phyloP scores from a whole-genome alignment of 169 alveolate species.

The Amoebophrya sp. region DNA sequence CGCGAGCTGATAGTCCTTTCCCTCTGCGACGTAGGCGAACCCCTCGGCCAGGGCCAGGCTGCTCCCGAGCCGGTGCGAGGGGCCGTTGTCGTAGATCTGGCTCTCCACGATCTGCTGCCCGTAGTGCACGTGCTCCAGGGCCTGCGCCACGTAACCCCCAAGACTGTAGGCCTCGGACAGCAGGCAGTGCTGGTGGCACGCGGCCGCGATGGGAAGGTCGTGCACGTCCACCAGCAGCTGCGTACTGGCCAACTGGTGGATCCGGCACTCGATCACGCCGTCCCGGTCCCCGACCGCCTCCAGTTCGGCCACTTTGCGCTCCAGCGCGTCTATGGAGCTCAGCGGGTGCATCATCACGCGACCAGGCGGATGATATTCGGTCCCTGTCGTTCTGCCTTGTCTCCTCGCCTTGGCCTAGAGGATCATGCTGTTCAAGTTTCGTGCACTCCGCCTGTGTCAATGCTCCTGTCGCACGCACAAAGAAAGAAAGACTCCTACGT shows the following conservation, averaged over 20 bases:
- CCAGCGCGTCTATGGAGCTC: not conserved
- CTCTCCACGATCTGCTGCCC: constrained; percentile 3
- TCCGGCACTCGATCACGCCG: constrained; percentile 8
- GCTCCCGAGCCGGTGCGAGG: not conserved
- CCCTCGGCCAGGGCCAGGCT: not conserved
- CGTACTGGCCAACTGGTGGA: not conserved
- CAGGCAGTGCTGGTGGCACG: constrained; percentile 4
- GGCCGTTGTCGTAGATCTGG: constrained; percentile 16
- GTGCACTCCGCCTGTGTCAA: too few species aligned
- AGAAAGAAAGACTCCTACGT: too few species aligned
- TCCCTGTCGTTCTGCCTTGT: too few species aligned
- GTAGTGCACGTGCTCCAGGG: constrained; percentile 4
- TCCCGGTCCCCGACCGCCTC: not conserved
- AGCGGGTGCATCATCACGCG: not conserved
- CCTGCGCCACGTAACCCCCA: not conserved
- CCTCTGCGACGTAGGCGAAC: not conserved
- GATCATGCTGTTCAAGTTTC: too few species aligned
- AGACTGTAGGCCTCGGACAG: not conserved
- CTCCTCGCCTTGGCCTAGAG: too few species aligned
- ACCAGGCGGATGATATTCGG: too few species aligned
- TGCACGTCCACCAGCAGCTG: not conserved
- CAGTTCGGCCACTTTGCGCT: not conserved
- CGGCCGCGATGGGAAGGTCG: constrained; percentile 16
- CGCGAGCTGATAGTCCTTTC: not conserved
- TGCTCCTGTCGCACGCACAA: too few species aligned